phyloP scores from a whole-genome alignment of 345 rosid species.

The Ceriops tagal region DNA sequence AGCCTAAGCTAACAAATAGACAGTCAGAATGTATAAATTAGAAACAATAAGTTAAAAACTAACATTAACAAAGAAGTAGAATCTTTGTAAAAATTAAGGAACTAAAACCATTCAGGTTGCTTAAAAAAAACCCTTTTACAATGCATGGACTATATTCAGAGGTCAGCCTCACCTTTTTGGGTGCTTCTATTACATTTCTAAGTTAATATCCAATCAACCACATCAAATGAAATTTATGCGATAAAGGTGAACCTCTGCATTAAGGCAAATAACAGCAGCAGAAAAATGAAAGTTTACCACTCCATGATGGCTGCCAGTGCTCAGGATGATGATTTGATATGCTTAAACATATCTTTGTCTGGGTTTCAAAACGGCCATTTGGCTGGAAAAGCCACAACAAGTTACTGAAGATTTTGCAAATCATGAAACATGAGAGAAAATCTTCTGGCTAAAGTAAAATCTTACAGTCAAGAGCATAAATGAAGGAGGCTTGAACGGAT shows the following conservation, averaged over 20 bases:
- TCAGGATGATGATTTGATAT: conserved; percentile 97
- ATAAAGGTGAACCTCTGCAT: too few relatives aligned
- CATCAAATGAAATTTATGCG: neutral
- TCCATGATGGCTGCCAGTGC: conserved; percentile 99
- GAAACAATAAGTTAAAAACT: too few relatives aligned
- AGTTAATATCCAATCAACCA: neutral
- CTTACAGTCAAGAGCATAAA: conserved; percentile 82
- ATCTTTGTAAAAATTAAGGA: too few relatives aligned
- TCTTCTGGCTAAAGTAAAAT: neutral
- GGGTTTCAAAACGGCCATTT: conserved; percentile 90
- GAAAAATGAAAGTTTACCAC: conserved; percentile 48
- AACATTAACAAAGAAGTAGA: too few relatives aligned
- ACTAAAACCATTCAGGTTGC: too few relatives aligned
- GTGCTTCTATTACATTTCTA: neutral
- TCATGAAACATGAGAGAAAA: neutral
- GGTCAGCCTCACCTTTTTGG: too few relatives aligned
- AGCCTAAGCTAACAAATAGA: too few relatives aligned
- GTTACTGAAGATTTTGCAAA: conserved; percentile 14
- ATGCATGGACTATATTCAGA: too few relatives aligned
- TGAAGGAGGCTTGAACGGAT: conserved; percentile 98
- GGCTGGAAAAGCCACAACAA: conserved; percentile 45
- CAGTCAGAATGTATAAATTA: too few relatives aligned
- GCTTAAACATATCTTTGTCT: conserved; percentile 92
- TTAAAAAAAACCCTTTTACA: too few relatives aligned
- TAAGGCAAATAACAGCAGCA: neutral